Percentiles rank a stretch among this genome's conserved stretches.
Conservation (phyloP, 805 yeast species). For the Yarrowia sp. region DNA sequence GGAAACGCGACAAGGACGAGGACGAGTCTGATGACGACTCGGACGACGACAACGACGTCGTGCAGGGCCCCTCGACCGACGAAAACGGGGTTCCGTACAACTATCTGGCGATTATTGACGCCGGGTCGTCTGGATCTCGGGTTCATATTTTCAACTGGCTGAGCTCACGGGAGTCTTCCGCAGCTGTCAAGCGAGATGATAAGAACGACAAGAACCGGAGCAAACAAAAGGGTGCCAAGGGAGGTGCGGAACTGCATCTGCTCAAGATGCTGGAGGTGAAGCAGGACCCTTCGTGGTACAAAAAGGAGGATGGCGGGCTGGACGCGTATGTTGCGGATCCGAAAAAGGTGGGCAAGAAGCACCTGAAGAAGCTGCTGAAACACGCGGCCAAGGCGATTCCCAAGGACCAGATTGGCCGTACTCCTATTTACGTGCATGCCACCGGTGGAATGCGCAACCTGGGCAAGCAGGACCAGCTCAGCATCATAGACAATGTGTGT, state of each 20-base stretch:
- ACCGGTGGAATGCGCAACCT: conserved; percentile 95
- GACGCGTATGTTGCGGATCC: conserved; percentile 50
- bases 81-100: conserved; percentile 15
- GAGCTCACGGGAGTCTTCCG: background rate
- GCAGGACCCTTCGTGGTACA: conserved; percentile 52
- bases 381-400: conserved; percentile 17
- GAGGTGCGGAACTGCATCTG: conserved; percentile 2
- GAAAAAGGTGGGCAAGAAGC: conserved; percentile 61
- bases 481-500: conserved; percentile 62
- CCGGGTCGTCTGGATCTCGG: conserved; percentile 90
- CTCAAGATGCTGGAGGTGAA: conserved; percentile 26
- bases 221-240: conserved; percentile 18
- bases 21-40: conserved; percentile 10
- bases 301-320: conserved; percentile 78
- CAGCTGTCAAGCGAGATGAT: background rate
- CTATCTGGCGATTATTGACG: conserved; percentile 66
- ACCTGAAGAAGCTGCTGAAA: conserved; percentile 44
- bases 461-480: conserved; percentile 49
- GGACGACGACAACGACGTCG: conserved; percentile 4
- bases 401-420: conserved; percentile 4
- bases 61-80: conserved; percentile 5
- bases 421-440: conserved; percentile 79
- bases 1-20: background rate
- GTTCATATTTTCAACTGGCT: conserved; percentile 63
- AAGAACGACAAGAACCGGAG: conserved; percentile 14